Conservation (phyloP, 1,284 basidiomycete species). For the Sutorius eximius region DNA sequence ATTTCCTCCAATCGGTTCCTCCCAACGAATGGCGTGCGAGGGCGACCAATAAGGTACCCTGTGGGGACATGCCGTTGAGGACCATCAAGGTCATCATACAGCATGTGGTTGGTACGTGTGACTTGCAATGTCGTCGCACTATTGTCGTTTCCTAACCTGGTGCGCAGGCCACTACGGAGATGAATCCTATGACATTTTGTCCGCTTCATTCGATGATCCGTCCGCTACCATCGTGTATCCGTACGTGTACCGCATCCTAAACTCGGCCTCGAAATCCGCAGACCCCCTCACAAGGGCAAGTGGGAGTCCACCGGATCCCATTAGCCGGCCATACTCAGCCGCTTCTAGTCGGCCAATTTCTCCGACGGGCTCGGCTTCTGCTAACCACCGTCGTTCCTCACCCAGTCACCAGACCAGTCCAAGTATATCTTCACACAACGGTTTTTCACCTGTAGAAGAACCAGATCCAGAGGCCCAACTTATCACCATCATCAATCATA, state of each 20-base stretch:
- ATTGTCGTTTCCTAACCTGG: slow-evolving; percentile 20
- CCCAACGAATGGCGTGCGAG: slow-evolving; percentile 95
- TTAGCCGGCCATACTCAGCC: slow-evolving; percentile 51
- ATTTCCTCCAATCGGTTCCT: slow-evolving; percentile 90
- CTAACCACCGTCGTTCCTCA: slow-evolving; percentile 52
- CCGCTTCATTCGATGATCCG: slow-evolving; percentile 76
- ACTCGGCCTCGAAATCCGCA: slow-evolving; percentile 54
- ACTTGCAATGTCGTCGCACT: slow-evolving; percentile 2
- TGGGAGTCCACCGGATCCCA: slow-evolving; percentile 40
- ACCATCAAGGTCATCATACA: slow-evolving; percentile 98
- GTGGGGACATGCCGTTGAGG: slow-evolving; percentile 95
- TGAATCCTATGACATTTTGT: slow-evolving; percentile 78
- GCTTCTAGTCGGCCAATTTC: slow-evolving; percentile 63
- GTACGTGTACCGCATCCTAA: slow-evolving; percentile 83
- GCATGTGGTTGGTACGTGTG: slow-evolving; percentile 83
- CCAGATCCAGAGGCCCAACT: slow-evolving; percentile 79
- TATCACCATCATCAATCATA: slow-evolving; percentile 84
- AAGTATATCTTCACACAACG: slow-evolving; percentile 59
- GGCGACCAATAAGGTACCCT: slow-evolving; percentile 86
- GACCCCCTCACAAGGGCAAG: slow-evolving; percentile 41
- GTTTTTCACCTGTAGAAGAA: slow-evolving; percentile 59
- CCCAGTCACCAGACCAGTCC: slow-evolving; percentile 66
- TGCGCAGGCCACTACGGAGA: slow-evolving; percentile 73
- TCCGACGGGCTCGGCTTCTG: slow-evolving; percentile 58
- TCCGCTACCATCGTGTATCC: slow-evolving; percentile 82